Evolutionary conservation across 176 grass and related monocot species (phyloP), one percentile per base, ranked within the genome.

Genomic region (Cenchrus americanus): DNA sequence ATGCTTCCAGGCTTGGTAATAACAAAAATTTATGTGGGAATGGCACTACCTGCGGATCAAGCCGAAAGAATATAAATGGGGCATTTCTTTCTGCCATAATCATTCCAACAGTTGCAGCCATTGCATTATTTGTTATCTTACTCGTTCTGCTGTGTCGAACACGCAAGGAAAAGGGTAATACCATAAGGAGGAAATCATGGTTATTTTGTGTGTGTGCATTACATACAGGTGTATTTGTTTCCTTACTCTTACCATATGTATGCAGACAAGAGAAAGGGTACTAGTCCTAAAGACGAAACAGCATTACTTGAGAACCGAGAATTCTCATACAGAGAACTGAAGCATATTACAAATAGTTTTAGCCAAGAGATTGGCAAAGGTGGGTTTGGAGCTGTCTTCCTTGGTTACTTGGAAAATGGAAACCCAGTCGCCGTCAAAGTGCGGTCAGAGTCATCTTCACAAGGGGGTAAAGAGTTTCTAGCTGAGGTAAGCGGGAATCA

Each of bases 361-460:
- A 81, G 51, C n/a, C 83, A 83, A 77, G 50, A 89, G 59, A 58
- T 96, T 73, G 94, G 94, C 4, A 77, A 68, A 57, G 94, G 94
- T 23, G 94, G 91, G 41, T 96, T 93, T 81, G 91, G 89, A 68
- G 37, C 62, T 76, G 89, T 91, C 53, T 97, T 68, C 71, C 75
- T 93, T 63, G 94, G 91, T 51, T 10, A 75, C 58, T 22, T 97
- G 46, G 78, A 89, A 53, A 86, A 91, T 64, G 78, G 88, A 17
- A 89, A 80, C 4, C 62, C 86, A 64, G 91, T 96, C 62, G 91
- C 94, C 64, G 89, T 96, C 48, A 91, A 96, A 82, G 52, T 93
- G 26, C 60, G 14, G 8, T 87, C 84, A 55, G 21, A 76, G 19
- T 75, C 84, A 63, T 85, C 89, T 70, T 26, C 80, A 32, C 91